Conservation (phyloP, 108 stramenopile species). For the Poteriospumella lacustris region DNA sequence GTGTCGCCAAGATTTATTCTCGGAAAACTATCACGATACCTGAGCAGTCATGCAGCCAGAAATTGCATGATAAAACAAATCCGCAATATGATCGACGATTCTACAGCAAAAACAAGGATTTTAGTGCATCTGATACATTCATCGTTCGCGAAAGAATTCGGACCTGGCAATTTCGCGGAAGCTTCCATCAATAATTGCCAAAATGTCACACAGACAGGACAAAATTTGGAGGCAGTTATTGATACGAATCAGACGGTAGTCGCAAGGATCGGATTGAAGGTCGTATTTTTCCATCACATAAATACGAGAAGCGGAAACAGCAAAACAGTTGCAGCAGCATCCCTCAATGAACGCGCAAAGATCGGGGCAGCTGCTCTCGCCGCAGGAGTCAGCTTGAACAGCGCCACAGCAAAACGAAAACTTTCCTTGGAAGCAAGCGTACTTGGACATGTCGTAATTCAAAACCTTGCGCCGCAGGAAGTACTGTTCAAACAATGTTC, state of each 20-base stretch:
- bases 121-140: background rate
- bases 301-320: slow-evolving; percentile 33
- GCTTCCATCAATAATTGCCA: slow-evolving; percentile 25
- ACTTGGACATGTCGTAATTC: background rate
- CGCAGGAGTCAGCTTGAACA: background rate
- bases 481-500: background rate
- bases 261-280: slow-evolving; percentile 34
- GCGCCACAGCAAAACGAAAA: background rate
- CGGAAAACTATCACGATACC: background rate
- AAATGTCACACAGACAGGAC: slow-evolving; percentile 32
- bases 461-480: background rate
- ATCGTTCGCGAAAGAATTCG: background rate
- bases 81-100: slow-evolving; percentile 33
- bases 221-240: slow-evolving; percentile 44
- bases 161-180: slow-evolving; percentile 26
- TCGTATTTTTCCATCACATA: slow-evolving; percentile 34
- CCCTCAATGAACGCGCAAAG: slow-evolving; percentile 33
- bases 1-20: background rate
- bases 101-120: background rate
- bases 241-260: slow-evolving; percentile 47
- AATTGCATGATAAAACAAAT: slow-evolving; percentile 28
- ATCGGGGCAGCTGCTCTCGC: slow-evolving; percentile 14
- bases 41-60: slow-evolving; percentile 43
- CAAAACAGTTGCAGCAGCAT: slow-evolving; percentile 28
- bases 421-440: slow-evolving; percentile 4